Conservation (phyloP, 345 rosid genomes). For the Euclidium syriacum region DNA sequence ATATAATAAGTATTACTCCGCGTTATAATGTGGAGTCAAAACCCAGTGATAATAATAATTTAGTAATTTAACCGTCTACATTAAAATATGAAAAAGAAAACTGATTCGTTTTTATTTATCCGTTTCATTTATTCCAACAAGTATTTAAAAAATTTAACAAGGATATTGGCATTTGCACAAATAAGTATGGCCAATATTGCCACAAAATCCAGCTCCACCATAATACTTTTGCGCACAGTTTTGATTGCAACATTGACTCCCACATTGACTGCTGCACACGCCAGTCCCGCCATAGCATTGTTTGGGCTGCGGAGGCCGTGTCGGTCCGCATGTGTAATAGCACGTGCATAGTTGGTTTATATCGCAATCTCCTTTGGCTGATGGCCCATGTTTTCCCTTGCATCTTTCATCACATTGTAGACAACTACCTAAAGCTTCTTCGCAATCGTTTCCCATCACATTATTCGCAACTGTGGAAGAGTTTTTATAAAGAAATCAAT, state of each 20-base stretch:
- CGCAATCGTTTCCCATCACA: neutral
- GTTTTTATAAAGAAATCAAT: neutral
- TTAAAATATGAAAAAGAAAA: neutral
- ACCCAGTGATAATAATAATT: neutral
- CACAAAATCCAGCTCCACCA: conserved; percentile 17
- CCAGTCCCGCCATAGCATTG: conserved; percentile 1
- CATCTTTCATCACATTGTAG: conserved; percentile 10
- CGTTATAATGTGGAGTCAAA: no score
- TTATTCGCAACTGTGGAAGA: neutral
- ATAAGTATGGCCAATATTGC: neutral
- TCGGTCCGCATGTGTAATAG: neutral
- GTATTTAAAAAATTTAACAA: neutral
- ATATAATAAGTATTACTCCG: no score
- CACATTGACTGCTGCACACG: neutral
- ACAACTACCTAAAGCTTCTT: neutral
- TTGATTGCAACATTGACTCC: neutral
- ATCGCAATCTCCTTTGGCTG: neutral
- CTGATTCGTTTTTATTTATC: neutral
- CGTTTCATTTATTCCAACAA: neutral
- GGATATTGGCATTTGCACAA: conserved; percentile 17
- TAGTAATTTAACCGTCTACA: neutral
- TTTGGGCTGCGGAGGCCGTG: neutral
- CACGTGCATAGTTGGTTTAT: neutral
- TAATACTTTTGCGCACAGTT: conserved; percentile 14
- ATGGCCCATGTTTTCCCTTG: conserved; percentile 4